Percentiles rank a stretch among this genome's conserved stretches.
These are phyloP conservation scores for Verticillium albo-atrum DNA, from an alignment of 2,329 filamentous ascomycete species.

Conservation along the genomic window DNA sequence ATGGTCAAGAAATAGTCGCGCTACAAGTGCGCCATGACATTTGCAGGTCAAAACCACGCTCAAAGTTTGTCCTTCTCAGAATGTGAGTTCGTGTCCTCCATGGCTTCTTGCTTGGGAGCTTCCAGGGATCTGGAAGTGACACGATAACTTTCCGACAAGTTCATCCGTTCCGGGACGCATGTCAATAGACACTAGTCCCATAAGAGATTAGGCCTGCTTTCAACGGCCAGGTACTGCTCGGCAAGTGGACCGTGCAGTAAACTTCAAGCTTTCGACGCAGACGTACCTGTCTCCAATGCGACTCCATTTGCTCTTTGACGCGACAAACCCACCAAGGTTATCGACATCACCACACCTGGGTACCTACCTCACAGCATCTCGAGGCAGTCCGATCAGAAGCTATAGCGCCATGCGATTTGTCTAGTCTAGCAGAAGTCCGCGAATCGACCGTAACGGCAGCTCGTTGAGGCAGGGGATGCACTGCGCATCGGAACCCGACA, in stretches of 20 bases:
- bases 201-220: not conserved
- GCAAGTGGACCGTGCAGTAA: not conserved
- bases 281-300: slow-evolving; percentile 1
- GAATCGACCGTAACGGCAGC: not conserved
- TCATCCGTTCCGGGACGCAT: slow-evolving; percentile 7
- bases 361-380: not conserved
- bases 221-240: not conserved
- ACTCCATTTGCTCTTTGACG: not conserved
- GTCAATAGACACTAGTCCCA: not conserved
- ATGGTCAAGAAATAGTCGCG: not conserved
- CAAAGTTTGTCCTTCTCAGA: not conserved
- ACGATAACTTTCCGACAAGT: slow-evolving; percentile 15
- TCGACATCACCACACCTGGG: not conserved
- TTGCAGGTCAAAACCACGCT: not conserved
- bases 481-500: not conserved
- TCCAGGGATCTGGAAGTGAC: slow-evolving; percentile 9
- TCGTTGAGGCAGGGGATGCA: not conserved
- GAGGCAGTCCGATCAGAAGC: not conserved
- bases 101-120: not conserved
- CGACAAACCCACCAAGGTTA: not conserved
- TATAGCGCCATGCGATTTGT: not conserved
- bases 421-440: not conserved
- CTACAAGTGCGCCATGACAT: not conserved
- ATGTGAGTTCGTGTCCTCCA: not conserved
- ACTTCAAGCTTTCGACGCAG: not conserved